Evolutionary conservation across 176 grass and related monocot genomes (phyloP).

Genomic region (Triticum aestivum): IWGSC_CS_RefSeq_v2.1 NC_057810.1:683911811-683912310

Average conservation of each 20-base stretch:
- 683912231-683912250: no score
- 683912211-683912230: neutral
- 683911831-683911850: neutral
- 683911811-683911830: neutral
- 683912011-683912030: no score
- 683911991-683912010: neutral
- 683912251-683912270: no score
- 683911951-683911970: slow-evolving; percentile 36
- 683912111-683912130: neutral
- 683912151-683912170: slow-evolving; percentile 24
- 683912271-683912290: no score
- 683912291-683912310: no score
- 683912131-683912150: neutral
- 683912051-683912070: no score
- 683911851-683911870: slow-evolving; percentile 3
- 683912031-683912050: no score
- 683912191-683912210: neutral
- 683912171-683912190: neutral
- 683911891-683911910: slow-evolving; percentile 30
- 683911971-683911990: neutral
- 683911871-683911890: neutral
- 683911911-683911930: slow-evolving; percentile 71
- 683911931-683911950: slow-evolving; percentile 67
- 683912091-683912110: no score
- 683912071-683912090: no score